A percentile compares a stretch with the other conserved stretches of the same genome.
Conservation (phyloP, 202 grass and related monocot species). For the Digitaria exilis region DNA sequence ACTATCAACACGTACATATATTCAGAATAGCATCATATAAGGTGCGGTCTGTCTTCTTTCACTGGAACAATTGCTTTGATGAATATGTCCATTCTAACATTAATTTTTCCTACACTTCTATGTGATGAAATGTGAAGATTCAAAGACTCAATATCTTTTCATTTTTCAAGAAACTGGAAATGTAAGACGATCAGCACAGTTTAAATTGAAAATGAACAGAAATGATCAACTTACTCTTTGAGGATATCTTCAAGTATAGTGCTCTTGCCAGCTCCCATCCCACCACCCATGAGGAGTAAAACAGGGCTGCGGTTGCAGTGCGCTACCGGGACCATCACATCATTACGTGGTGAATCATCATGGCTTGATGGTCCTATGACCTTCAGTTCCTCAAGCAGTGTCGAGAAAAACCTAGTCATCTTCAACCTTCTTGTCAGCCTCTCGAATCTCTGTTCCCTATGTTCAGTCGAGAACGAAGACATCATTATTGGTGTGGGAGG, state of each 20-base stretch:
- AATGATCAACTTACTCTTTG: slow-evolving; percentile 62
- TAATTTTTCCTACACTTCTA: not conserved
- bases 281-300: slow-evolving; percentile 76
- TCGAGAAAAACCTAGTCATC: slow-evolving; percentile 86
- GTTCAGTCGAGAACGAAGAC: slow-evolving; percentile 31
- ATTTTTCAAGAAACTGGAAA: not conserved
- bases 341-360: slow-evolving; percentile 44
- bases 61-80: not conserved
- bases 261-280: slow-evolving; percentile 91
- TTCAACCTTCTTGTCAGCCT: slow-evolving; percentile 79
- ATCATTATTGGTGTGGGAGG: slow-evolving; percentile 5
- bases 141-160: not conserved
- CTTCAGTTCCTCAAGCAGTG: slow-evolving; percentile 85
- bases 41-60: slow-evolving; percentile 2
- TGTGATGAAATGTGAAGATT: not conserved
- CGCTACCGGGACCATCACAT: slow-evolving; percentile 69
- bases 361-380: slow-evolving; percentile 59
- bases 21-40: not conserved
- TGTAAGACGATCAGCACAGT: not conserved
- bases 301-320: slow-evolving; percentile 66
- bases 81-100: not conserved
- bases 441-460: slow-evolving; percentile 83
- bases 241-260: slow-evolving; percentile 78
- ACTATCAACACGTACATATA: not conserved
- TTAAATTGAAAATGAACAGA: slow-evolving; percentile 1